These are phyloP conservation scores for Globisporangium irregulare DNA, from an alignment of 352 stramenopile genomes.

Conservation along the genomic window DNA sequence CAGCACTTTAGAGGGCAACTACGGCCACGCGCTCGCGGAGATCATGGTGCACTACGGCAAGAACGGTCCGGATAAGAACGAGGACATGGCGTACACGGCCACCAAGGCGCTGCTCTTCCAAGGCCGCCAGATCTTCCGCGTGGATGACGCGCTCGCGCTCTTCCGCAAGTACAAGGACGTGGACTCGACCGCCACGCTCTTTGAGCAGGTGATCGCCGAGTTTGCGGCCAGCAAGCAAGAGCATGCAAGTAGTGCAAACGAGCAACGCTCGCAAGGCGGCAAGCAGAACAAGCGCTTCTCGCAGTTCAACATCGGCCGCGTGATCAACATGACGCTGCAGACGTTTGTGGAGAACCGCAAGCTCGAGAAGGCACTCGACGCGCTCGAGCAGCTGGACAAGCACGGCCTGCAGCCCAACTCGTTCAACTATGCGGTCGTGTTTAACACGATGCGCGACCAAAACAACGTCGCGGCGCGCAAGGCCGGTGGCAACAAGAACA, in stretches of 20 bases:
- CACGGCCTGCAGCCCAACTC: conserved; percentile 27
- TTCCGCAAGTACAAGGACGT: conserved; percentile 52
- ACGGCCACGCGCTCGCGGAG: conserved; percentile 43
- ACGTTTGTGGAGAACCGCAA: conserved; percentile 46
- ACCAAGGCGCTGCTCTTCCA: conserved; percentile 55
- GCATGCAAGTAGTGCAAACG: neutral
- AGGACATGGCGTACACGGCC: conserved; percentile 47
- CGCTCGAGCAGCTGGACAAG: conserved; percentile 32
- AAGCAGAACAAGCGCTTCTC: conserved; percentile 22
- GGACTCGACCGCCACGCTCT: conserved; percentile 33
- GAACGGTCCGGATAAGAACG: conserved; percentile 27
- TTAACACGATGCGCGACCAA: conserved; percentile 50
- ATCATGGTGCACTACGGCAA: conserved; percentile 48
- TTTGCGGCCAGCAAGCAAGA: conserved; percentile 31
- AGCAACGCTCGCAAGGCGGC: conserved; percentile 5
- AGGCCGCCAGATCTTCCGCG: conserved; percentile 42
- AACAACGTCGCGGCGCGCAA: conserved; percentile 19
- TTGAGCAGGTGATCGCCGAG: conserved; percentile 41
- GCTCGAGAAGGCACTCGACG: conserved; percentile 29
- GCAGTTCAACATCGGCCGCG: conserved; percentile 44
- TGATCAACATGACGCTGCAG: conserved; percentile 46
- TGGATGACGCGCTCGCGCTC: conserved; percentile 36
- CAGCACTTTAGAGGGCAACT: conserved; percentile 34
- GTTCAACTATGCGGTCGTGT: conserved; percentile 43
- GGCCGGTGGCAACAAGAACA: conserved; percentile 17